phyloP scores from a whole-genome alignment of 495 filamentous ascomycete genomes.

The Rostrohypoxylon terebratum region DNA sequence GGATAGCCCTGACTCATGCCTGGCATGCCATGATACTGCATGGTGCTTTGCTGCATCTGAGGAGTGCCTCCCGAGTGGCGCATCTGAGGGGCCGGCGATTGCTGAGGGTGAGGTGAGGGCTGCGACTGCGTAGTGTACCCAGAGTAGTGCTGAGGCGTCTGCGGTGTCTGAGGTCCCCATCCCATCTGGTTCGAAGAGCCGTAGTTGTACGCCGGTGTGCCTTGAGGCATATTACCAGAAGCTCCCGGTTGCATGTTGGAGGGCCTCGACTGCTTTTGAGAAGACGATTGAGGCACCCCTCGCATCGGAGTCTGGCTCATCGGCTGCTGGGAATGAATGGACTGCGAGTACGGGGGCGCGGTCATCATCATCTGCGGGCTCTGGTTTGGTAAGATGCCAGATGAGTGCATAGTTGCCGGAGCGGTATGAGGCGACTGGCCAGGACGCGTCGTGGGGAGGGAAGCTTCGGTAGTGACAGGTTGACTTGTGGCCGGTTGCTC shows the following conservation, averaged over 20 bases:
- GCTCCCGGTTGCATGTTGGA: slow-evolving; percentile 58
- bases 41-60: slow-evolving; percentile 68
- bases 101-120: slow-evolving; percentile 66
- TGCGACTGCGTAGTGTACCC: slow-evolving; percentile 67
- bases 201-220: slow-evolving; percentile 62
- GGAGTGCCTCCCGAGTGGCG: slow-evolving; percentile 69
- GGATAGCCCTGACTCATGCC: slow-evolving; percentile 66
- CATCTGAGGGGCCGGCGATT: slow-evolving; percentile 70
- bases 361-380: slow-evolving; percentile 70
- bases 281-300: slow-evolving; percentile 61
- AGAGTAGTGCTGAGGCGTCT: slow-evolving; percentile 60
- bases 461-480: slow-evolving; percentile 59
- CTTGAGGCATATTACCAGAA: slow-evolving; percentile 53
- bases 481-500: slow-evolving; percentile 72
- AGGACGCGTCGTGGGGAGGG: slow-evolving; percentile 60
- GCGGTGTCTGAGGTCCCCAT: slow-evolving; percentile 61
- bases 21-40: slow-evolving; percentile 71
- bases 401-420: slow-evolving; percentile 54
- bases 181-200: slow-evolving; percentile 60
- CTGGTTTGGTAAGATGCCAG: slow-evolving; percentile 61
- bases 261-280: slow-evolving; percentile 61
- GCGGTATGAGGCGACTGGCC: slow-evolving; percentile 63
- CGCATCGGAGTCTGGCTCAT: slow-evolving; percentile 65
- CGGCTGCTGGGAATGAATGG: slow-evolving; percentile 64
- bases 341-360: slow-evolving; percentile 62